Base-by-base conservation (phyloP, 345 rosid genomes). In the Limnanthes douglasii region DNA sequence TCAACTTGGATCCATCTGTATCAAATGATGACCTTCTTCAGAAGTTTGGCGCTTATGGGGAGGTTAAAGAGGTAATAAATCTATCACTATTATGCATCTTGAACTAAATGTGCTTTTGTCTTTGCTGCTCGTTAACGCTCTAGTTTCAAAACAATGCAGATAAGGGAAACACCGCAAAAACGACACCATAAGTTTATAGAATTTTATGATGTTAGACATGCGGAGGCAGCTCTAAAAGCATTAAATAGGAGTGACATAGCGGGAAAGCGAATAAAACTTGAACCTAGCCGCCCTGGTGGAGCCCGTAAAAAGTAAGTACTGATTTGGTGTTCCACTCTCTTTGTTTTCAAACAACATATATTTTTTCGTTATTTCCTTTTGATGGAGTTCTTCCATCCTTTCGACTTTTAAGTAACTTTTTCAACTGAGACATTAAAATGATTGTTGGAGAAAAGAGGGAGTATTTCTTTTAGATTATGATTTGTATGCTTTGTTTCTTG, bases 241-340 rank as follows among this genome's bases (percentile, higher is more conserved):
- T 53, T 86, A 60, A 82, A 86, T 51, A 65, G 90, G 67, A 68
- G 93, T 51, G 97, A 86, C 53, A 81, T 86, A 57, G 94, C 92
- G 51, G 97, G 97, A 11, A 86, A 86, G 53, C 80, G 97, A 46
- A 86, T 86, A 60, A 86, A 86, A 59, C 94, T 86, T 30, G 97
- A 86, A 67, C 93, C 93, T 40, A 86, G 97, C 58, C 86, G 97
- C 40, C 97, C 97, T 29, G 97, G 97, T 51, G 97, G 97, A 18
- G 70, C 75, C 10, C 94, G 97, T 26, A 69, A 81, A 45, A 67
- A 62, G 94, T 81, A 48, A 61, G 94, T 60, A 14, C 35, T 22
- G n/a, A 14, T 14, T 21, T 48, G 23, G 21, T 30, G 5, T 19
- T 33, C 16, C n/a, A 36, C 30, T 16, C 20, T 5, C 23, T 37